These are phyloP conservation scores for Verticillium longisporum DNA, from an alignment of 2,329 filamentous ascomycete species.

Conservation along the genomic window DNA sequence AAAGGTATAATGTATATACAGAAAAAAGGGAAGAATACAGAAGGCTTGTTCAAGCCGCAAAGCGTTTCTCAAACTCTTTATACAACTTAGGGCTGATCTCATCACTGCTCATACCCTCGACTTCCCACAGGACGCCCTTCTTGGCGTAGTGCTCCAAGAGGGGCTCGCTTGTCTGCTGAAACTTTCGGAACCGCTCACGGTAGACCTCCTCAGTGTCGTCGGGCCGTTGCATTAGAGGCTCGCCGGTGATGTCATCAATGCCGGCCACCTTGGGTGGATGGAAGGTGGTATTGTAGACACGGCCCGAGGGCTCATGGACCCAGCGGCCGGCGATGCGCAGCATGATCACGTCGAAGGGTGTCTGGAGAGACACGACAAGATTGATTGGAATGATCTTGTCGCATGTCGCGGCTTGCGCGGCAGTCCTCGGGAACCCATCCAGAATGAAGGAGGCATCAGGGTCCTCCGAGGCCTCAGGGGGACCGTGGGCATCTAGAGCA, in stretches of 20 bases:
- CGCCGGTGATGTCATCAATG: constrained; percentile 85
- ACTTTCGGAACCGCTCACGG: constrained; percentile 70
- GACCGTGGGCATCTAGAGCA: constrained; percentile 28
- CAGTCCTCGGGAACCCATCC: constrained; percentile 91
- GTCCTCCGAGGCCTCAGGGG: constrained; percentile 51
- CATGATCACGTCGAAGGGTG: constrained; percentile 79
- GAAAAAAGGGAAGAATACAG: not conserved
- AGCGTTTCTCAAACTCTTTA: constrained; percentile 72
- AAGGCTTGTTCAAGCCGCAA: constrained; percentile 29
- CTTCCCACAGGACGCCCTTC: constrained; percentile 78
- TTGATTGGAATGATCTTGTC: constrained; percentile 89
- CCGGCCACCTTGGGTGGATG: constrained; percentile 77
- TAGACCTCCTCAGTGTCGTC: constrained; percentile 89
- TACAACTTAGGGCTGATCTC: constrained; percentile 92
- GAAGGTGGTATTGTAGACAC: constrained; percentile 93
- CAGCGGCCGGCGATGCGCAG: constrained; percentile 86
- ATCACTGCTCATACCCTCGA: constrained; percentile 83
- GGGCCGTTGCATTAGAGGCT: constrained; percentile 70
- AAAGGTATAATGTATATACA: not conserved
- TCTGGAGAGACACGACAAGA: constrained; percentile 79
- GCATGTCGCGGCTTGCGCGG: constrained; percentile 68
- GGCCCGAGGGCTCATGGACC: constrained; percentile 81
- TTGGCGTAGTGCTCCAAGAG: constrained; percentile 84
- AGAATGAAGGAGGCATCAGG: constrained; percentile 86
- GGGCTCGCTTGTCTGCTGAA: constrained; percentile 79